Evolutionary conservation across 75 land plant species (phyloP).

Genomic region (Larix kaempferi): DNA sequence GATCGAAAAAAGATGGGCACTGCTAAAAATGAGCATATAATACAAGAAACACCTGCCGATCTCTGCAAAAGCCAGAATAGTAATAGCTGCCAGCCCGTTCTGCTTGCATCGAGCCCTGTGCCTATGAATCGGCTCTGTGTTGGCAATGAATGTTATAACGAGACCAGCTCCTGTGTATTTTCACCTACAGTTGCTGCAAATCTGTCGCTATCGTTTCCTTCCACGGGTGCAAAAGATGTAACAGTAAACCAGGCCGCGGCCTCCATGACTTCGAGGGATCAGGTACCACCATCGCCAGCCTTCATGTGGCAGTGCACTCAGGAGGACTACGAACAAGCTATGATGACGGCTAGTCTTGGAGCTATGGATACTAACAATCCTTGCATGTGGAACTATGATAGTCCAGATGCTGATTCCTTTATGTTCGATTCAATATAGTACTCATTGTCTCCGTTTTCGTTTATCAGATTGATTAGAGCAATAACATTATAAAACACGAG

Average conservation of each 20-base stretch:
- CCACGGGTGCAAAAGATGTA: background rate
- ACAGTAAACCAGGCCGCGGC: background rate
- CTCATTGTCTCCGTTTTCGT: background rate
- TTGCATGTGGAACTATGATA: background rate
- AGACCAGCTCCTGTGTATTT: background rate
- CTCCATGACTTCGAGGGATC: background rate
- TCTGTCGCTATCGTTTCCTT: background rate
- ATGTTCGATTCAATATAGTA: background rate
- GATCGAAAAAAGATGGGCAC: background rate
- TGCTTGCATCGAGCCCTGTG: no score
- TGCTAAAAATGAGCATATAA: background rate
- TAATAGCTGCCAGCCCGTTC: background rate
- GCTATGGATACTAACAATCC: background rate
- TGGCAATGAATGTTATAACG: background rate
- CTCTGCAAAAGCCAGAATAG: background rate
- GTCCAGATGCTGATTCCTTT: background rate
- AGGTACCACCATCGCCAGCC: background rate
- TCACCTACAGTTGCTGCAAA: background rate
- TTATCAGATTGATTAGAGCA: no score
- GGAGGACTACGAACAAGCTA: background rate
- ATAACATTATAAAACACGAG: background rate
- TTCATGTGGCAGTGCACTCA: background rate
- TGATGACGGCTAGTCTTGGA: background rate
- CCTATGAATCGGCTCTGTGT: background rate
- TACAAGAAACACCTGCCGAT: background rate